These are phyloP conservation scores for Pistacia vera DNA, from an alignment of 345 rosid species.

Conservation along the genomic window DNA sequence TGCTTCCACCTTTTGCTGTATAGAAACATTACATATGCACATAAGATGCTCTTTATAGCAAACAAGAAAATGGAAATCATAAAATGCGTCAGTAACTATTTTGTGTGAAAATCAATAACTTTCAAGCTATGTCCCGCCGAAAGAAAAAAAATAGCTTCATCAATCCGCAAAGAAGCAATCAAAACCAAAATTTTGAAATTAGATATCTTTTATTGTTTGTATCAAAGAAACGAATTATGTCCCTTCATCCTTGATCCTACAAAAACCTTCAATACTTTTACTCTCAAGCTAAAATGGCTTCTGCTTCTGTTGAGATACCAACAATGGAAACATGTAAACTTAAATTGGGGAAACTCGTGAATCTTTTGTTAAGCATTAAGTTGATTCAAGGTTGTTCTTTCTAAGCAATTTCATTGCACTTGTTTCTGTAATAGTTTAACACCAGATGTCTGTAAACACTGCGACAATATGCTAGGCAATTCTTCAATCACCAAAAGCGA, in stretches of 20 bases:
- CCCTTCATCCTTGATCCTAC: background rate
- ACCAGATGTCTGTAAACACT: background rate
- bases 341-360: background rate
- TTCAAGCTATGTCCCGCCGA: background rate
- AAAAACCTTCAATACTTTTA: too few relatives aligned
- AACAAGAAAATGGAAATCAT: background rate
- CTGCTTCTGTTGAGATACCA: too few relatives aligned
- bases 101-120: background rate
- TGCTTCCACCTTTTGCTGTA: slow-evolving; percentile 91
- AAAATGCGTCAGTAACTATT: background rate
- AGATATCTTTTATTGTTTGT: background rate
- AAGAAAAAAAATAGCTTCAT: background rate
- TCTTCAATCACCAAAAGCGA: background rate
- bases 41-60: background rate
- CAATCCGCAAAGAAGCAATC: background rate
- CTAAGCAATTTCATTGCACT: background rate
- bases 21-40: background rate
- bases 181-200: background rate
- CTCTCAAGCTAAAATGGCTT: too few relatives aligned
- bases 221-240: background rate
- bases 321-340: background rate
- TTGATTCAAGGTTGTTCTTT: background rate
- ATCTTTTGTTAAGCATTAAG: background rate
- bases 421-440: background rate
- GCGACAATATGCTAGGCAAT: background rate